Evolutionary conservation across 768 basidiomycete genomes (phyloP).

Genomic region (Butyriboletus loyo): DNA sequence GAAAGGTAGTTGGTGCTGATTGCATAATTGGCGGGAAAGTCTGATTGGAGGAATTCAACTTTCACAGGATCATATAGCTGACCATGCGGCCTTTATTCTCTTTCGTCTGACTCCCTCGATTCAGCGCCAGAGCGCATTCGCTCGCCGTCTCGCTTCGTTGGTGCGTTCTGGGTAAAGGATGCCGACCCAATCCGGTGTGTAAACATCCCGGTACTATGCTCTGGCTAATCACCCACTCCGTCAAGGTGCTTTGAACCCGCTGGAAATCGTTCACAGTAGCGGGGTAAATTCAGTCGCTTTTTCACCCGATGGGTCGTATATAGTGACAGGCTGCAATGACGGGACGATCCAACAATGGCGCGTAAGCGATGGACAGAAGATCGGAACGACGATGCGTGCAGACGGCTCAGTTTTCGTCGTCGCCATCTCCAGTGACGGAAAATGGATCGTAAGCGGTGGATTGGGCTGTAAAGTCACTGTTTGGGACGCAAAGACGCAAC

Average conservation of each 20-base stretch:
- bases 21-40: background rate
- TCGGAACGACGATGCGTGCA: constrained; percentile 8
- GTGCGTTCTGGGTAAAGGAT: background rate
- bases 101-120: background rate
- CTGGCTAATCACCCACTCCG: background rate
- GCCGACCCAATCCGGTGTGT: constrained; percentile 3
- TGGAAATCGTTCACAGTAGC: constrained; percentile 4
- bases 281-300: constrained; percentile 12
- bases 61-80: background rate
- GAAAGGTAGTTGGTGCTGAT: background rate
- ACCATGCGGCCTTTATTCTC: background rate
- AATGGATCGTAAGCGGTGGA: constrained; percentile 16
- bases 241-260: constrained; percentile 4
- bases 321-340: constrained; percentile 12
- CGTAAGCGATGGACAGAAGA: constrained; percentile 5
- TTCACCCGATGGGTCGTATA: constrained; percentile 12
- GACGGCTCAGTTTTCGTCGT: constrained; percentile 7
- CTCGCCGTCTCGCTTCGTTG: background rate
- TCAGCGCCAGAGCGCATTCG: background rate
- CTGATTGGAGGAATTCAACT: background rate
- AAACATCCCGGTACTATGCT: background rate
- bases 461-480: constrained; percentile 3
- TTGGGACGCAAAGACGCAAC: constrained; percentile 11
- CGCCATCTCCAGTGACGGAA: constrained; percentile 12
- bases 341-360: constrained; percentile 12